phyloP scores from a whole-genome alignment of 2,329 filamentous ascomycete genomes.

The Massarina eburnea region DNA sequence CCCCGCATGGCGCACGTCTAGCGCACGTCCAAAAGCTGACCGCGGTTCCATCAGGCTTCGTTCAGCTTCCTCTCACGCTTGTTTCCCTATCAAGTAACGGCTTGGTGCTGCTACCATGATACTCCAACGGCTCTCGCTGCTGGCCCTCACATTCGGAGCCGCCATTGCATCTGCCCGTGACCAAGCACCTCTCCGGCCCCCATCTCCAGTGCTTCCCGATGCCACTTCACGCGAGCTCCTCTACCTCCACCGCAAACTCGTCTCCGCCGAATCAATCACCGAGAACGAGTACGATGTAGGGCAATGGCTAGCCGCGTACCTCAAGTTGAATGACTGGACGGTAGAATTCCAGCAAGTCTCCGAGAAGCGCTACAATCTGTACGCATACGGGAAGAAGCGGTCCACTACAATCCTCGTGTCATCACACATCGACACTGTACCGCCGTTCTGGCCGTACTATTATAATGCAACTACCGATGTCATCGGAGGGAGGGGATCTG shows the following conservation, averaged over 20 bases:
- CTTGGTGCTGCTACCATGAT: slow-evolving; percentile 19
- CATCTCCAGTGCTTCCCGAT: slow-evolving; percentile 19
- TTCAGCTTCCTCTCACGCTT: no score
- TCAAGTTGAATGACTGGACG: slow-evolving; percentile 62
- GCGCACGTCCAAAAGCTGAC: no score
- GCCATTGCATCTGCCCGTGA: slow-evolving; percentile 9
- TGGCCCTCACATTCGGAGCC: slow-evolving; percentile 13
- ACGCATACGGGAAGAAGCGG: slow-evolving; percentile 62
- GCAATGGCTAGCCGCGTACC: slow-evolving; percentile 67
- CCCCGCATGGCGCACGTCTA: no score
- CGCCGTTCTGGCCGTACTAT: slow-evolving; percentile 71
- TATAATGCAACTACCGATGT: slow-evolving; percentile 50
- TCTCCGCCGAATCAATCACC: slow-evolving; percentile 71
- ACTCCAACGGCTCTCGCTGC: slow-evolving; percentile 14
- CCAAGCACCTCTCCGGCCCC: slow-evolving; percentile 6
- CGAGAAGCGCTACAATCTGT: slow-evolving; percentile 69
- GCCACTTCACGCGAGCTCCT: slow-evolving; percentile 56
- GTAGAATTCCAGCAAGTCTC: slow-evolving; percentile 61
- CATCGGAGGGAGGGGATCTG: slow-evolving; percentile 73
- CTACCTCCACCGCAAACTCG: slow-evolving; percentile 72
- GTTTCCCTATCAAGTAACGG: no score
- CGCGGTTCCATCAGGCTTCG: no score
- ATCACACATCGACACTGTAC: slow-evolving; percentile 76
- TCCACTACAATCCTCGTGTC: slow-evolving; percentile 66
- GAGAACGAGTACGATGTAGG: slow-evolving; percentile 70